Base-by-base conservation (phyloP, 805 yeast species). In the Starmerella ratchasimensis region DNA sequence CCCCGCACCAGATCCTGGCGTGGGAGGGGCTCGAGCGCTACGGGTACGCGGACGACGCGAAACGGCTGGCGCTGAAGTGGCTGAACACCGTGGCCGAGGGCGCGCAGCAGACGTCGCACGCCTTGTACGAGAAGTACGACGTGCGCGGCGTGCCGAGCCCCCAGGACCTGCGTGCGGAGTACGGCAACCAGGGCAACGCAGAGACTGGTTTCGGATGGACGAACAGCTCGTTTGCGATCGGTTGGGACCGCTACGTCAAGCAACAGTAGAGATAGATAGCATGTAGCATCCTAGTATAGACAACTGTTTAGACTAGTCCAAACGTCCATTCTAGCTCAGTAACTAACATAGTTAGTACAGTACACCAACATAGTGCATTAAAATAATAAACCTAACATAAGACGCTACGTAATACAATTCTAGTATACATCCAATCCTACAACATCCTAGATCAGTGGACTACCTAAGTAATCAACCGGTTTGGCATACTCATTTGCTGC, bases 191-290 rank as follows among this genome's bases (percentile, higher is more conserved):
- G 59, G 98, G 98, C 8, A 95, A 80, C 29, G 93, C 94, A 0
- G 76, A 80, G 6, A 96, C 90, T 60, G 98, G 98, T 1, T 88
- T 88, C 58, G 98, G 97, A 1, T 88, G 98, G 98, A 95, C 88
- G 36, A 88, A 88, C 61, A 79, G 97, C 5, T 75, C 90, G 49
- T 84, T 72, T 58, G 47, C 36, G 3, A 28, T 45, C 1, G 48
- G 31, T 1, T 45, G 36, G 31, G 45, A 45, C 18, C 8, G 28
- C 4, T 44, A 38, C 33, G 15, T n/a, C 20, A 4, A 9, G 14
- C 7, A 25, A 35, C n/a, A n/a, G n/a, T n/a, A n/a, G n/a, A n/a
- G n/a, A n/a, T n/a, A n/a, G n/a, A n/a, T n/a, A n/a, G n/a, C n/a
- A n/a, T n/a, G n/a, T n/a, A n/a, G n/a, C n/a, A n/a, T n/a, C n/a